Evolutionary conservation across 2,329 filamentous ascomycete species (phyloP).

Genomic region (Rhynchosporium agropyri): DNA sequence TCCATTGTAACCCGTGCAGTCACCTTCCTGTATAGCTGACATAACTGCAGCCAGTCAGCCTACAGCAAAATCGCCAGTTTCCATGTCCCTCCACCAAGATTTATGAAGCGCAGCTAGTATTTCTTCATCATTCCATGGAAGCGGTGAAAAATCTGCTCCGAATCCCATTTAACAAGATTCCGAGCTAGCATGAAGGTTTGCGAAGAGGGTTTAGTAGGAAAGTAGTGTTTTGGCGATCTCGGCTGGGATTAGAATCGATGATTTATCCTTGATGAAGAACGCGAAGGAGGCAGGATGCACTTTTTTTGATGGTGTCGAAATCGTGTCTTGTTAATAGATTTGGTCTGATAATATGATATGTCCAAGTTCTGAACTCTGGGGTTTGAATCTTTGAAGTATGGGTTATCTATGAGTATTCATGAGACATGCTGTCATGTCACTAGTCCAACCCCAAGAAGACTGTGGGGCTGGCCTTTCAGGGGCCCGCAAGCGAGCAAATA

Average conservation of each 20-base stretch:
- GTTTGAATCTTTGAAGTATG: neutral
- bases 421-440: neutral
- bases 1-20: neutral
- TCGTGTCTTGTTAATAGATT: neutral
- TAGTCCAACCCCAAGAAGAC: neutral
- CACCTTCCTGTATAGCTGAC: neutral
- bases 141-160: neutral
- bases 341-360: neutral
- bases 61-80: slow-evolving; percentile 11
- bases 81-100: slow-evolving; percentile 3
- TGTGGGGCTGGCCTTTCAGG: neutral
- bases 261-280: neutral
- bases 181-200: slow-evolving; percentile 1
- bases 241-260: neutral
- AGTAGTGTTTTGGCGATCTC: neutral
- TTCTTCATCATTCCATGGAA: slow-evolving; percentile 4
- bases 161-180: slow-evolving; percentile 9
- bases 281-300: neutral
- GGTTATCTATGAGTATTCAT: neutral
- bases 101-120: neutral
- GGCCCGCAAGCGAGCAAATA: neutral
- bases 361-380: neutral
- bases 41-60: neutral
- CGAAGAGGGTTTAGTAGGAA: slow-evolving; percentile 4
- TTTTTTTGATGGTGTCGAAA: neutral